phyloP scores from a whole-genome alignment of 2,329 filamentous ascomycete species.

The Aspergillus carbonarius region DNA sequence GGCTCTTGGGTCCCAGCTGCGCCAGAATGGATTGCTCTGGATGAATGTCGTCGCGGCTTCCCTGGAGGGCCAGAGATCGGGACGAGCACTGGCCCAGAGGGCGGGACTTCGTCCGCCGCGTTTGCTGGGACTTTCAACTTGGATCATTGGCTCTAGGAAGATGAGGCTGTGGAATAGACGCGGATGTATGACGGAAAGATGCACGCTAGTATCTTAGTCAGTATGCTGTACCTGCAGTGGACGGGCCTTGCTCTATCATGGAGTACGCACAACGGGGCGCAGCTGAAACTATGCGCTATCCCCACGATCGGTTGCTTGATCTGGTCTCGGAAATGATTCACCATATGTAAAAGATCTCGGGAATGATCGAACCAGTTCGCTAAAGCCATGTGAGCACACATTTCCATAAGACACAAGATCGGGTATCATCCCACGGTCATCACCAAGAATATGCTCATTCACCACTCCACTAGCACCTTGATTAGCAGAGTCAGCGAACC shows the following conservation, averaged over 20 bases:
- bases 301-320: constrained; percentile 62
- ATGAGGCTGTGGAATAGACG: constrained; percentile 69
- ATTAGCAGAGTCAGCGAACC: constrained; percentile 76
- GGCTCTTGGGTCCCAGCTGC: constrained; percentile 70
- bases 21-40: constrained; percentile 65
- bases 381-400: constrained; percentile 52
- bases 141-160: constrained; percentile 64
- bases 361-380: constrained; percentile 59
- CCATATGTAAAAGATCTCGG: constrained; percentile 68
- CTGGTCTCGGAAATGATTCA: constrained; percentile 9
- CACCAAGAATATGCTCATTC: constrained; percentile 70
- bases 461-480: constrained; percentile 72
- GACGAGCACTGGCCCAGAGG: constrained; percentile 48
- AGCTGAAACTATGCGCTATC: constrained; percentile 80
- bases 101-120: not conserved
- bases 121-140: not conserved
- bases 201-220: constrained; percentile 35
- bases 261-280: constrained; percentile 53
- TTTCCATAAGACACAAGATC: too few relatives aligned
- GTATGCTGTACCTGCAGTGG: too few relatives aligned
- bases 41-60: constrained; percentile 63
- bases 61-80: constrained; percentile 72
- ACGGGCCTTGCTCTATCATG: too few relatives aligned
- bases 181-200: constrained; percentile 70
- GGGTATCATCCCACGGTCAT: constrained; percentile 78